These are phyloP conservation scores for Scutellaria galericulata DNA, from an alignment of 257 asterid genomes.

Conservation along the genomic window DNA sequence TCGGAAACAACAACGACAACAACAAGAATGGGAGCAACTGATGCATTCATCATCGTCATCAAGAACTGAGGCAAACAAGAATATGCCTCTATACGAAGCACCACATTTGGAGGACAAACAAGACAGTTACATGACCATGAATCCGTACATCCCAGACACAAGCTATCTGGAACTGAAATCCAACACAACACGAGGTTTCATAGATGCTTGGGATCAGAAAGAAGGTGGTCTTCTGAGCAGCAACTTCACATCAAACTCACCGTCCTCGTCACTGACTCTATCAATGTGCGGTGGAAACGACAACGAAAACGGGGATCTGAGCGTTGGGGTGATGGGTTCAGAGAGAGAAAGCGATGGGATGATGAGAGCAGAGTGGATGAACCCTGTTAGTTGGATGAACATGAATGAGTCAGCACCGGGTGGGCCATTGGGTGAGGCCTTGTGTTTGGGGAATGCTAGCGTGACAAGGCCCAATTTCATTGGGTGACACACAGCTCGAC, in stretches of 20 bases:
- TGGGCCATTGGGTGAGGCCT: constrained; percentile 78
- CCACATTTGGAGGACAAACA: constrained; percentile 35
- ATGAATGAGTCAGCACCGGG: constrained; percentile 45
- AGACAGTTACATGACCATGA: constrained; percentile 18
- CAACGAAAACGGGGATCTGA: constrained; percentile 19
- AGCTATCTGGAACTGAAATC: neutral
- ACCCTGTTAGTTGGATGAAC: constrained; percentile 48
- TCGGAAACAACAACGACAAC: constrained; percentile 32
- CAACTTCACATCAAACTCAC: neutral
- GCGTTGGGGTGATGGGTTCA: constrained; percentile 33
- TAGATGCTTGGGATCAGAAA: constrained; percentile 55
- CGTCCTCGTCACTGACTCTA: constrained; percentile 50
- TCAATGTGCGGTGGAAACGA: constrained; percentile 50
- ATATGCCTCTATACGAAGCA: constrained; percentile 19
- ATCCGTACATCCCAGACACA: constrained; percentile 36
- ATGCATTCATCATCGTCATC: constrained; percentile 31
- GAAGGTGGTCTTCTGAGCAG: constrained; percentile 29
- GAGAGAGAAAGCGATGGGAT: constrained; percentile 28
- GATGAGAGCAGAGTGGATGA: constrained; percentile 27
- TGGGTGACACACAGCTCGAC: too few species aligned
- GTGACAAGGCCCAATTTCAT: constrained; percentile 5
- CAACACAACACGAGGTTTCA: constrained; percentile 51
- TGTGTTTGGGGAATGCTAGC: constrained; percentile 58
- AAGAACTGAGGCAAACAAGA: neutral
- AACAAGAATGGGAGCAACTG: constrained; percentile 39